These are phyloP conservation scores for Rhododendron molle DNA, from an alignment of 148 eudicot genomes.

Conservation along the genomic window DNA sequence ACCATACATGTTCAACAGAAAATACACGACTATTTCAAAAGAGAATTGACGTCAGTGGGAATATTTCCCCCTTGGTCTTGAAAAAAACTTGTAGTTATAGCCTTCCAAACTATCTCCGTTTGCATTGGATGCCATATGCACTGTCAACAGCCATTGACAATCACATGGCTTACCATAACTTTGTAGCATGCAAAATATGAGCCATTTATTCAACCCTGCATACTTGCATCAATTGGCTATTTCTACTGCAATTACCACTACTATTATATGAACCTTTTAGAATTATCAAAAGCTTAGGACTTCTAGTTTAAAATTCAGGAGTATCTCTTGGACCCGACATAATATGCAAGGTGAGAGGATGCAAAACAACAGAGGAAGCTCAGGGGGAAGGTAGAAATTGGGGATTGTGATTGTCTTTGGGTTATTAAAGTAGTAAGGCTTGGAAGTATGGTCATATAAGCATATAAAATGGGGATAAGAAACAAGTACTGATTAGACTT, in stretches of 20 bases:
- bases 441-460: not conserved
- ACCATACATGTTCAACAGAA: not conserved
- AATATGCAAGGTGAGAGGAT: not conserved
- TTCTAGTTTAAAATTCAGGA: not conserved
- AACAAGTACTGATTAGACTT: not conserved
- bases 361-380: not conserved
- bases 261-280: not conserved
- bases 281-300: not conserved
- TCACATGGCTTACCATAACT: not conserved
- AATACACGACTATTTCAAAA: not conserved
- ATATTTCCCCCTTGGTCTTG: not conserved
- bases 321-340: not conserved
- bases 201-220: not conserved
- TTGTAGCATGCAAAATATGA: not conserved
- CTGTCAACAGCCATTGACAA: not conserved
- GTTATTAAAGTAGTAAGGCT: not conserved
- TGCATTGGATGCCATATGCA: not conserved
- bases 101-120: not conserved
- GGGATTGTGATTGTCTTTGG: not conserved
- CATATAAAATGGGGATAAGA: not conserved
- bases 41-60: not conserved
- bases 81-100: no score
- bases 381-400: not conserved
- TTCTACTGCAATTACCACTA: not conserved
- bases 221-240: not conserved